These are phyloP conservation scores for Mycotypha africana DNA, from an alignment of 371 early-diverging fungal species.

Conservation along the genomic window DNA sequence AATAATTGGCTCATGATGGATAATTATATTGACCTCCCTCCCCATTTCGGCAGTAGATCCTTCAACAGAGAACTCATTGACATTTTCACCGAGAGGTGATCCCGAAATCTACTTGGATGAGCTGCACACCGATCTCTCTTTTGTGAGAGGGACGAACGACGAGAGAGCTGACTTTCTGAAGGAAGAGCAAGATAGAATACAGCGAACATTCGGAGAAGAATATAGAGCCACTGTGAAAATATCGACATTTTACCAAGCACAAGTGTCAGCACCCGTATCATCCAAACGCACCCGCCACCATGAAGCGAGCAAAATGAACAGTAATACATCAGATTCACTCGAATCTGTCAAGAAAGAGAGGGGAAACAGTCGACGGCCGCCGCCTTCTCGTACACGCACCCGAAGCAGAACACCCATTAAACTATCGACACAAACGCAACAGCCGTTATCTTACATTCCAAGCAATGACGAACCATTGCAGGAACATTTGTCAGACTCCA, in stretches of 20 bases:
- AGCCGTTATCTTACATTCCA: too few species aligned
- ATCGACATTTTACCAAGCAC: slow-evolving; percentile 11
- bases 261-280: slow-evolving; percentile 3
- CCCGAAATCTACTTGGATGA: slow-evolving; percentile 16
- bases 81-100: slow-evolving; percentile 12
- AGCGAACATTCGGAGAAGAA: background rate
- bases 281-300: slow-evolving; percentile 10
- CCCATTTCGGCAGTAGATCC: too few species aligned
- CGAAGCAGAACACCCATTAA: background rate
- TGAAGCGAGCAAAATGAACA: background rate
- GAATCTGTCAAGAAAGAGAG: too few species aligned
- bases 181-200: slow-evolving; percentile 1
- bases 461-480: too few species aligned
- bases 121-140: slow-evolving; percentile 7
- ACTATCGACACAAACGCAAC: background rate
- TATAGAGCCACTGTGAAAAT: background rate
- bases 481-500: too few species aligned
- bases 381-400: background rate
- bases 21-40: too few species aligned
- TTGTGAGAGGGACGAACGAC: slow-evolving; percentile 6
- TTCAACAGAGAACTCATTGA: background rate
- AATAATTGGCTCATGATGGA: too few species aligned
- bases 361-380: background rate
- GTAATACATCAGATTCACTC: background rate
- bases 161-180: slow-evolving; percentile 1